These are phyloP conservation scores for Nicotiana obtusifolia DNA, from an alignment of 257 asterid genomes.

Conservation along the genomic window DNA sequence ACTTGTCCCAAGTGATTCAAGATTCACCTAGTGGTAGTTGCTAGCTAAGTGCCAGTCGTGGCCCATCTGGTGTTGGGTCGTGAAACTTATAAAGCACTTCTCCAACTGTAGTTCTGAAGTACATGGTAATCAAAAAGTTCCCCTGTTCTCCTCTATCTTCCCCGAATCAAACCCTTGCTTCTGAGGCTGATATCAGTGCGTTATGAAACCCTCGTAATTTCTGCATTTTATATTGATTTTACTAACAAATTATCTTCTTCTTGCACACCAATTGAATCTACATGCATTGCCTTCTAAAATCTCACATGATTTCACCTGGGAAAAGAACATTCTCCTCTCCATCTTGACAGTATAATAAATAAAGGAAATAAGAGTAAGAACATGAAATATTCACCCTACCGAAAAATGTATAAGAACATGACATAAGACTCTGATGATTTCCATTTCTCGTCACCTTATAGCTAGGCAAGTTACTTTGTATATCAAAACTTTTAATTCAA, in stretches of 20 bases:
- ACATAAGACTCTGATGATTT: background rate
- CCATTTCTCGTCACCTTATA: background rate
- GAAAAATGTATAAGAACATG: background rate
- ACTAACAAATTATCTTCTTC: background rate
- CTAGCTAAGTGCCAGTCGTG: background rate
- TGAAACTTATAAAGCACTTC: background rate
- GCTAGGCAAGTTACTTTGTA: background rate
- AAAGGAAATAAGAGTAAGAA: background rate
- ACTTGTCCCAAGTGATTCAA: background rate
- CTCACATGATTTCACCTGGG: background rate
- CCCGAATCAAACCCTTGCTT: background rate
- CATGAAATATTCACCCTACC: background rate
- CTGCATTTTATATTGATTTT: background rate
- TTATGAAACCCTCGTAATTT: background rate
- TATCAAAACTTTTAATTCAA: background rate
- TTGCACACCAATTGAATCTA: background rate
- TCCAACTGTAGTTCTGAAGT: background rate
- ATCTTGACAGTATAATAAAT: background rate
- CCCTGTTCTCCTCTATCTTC: background rate
- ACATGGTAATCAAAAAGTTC: background rate
- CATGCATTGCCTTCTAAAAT: background rate
- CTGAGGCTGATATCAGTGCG: background rate
- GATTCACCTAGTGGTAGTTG: background rate
- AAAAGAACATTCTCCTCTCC: constrained; percentile 1
- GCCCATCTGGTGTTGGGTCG: background rate